Evolutionary conservation across 495 filamentous ascomycete genomes (phyloP).

Genomic region (Poronia punctata): DNA sequence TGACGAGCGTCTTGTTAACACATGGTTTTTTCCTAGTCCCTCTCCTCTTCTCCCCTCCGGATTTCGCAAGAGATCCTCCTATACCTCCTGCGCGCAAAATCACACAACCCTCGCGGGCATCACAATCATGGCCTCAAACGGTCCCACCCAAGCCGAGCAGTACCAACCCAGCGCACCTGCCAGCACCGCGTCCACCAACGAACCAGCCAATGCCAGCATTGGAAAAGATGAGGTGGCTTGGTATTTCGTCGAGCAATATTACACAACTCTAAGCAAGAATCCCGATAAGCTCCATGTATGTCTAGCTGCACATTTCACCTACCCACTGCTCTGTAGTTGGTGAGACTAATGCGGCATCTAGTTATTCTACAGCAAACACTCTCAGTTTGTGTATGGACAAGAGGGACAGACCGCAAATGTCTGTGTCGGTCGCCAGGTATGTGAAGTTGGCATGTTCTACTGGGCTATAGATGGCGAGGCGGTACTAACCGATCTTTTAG

Average conservation of each 20-base stretch:
- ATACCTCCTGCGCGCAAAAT: conserved; percentile 14
- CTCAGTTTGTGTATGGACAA: conserved; percentile 74
- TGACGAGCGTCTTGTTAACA: neutral
- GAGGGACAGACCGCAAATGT: conserved; percentile 83
- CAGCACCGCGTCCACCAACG: conserved; percentile 10
- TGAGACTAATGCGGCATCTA: conserved; percentile 15
- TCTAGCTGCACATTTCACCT: conserved; percentile 8
- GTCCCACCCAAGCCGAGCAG: conserved; percentile 33
- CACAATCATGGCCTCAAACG: conserved; percentile 46
- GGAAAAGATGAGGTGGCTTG: conserved; percentile 89
- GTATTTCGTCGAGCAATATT: conserved; percentile 99
- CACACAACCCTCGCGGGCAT: conserved; percentile 7
- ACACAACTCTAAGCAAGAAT: conserved; percentile 88
- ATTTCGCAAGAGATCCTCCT: conserved; percentile 8
- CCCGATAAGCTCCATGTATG: conserved; percentile 88
- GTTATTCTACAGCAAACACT: conserved; percentile 78
- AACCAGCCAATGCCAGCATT: conserved; percentile 24
- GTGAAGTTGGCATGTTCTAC: conserved; percentile 23
- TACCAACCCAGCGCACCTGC: conserved; percentile 23
- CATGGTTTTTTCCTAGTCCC: neutral
- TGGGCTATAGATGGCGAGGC: neutral
- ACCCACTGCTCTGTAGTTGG: neutral
- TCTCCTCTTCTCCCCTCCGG: neutral
- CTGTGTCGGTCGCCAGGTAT: conserved; percentile 75
- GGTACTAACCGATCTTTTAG: conserved; percentile 39